Conservation (phyloP, 73 alveolate genomes). For the Paramecium sonneborni region DNA sequence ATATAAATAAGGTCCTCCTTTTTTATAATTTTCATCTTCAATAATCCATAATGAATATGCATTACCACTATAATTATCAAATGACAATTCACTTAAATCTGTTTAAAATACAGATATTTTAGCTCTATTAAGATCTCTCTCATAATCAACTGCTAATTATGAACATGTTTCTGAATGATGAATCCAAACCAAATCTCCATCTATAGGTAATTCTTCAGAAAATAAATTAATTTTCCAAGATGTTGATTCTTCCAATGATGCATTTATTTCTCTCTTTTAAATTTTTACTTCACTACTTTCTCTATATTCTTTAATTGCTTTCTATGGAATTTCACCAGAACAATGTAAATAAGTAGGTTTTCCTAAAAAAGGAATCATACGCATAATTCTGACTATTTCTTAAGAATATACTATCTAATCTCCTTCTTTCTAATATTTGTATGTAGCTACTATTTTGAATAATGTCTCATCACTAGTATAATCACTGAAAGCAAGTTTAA, state of each 20-base stretch:
- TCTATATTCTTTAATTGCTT: neutral
- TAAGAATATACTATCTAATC: conserved; percentile 24
- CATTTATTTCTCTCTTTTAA: conserved; percentile 54
- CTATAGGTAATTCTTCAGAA: conserved; percentile 11
- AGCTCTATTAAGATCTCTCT: neutral
- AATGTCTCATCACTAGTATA: conserved; percentile 64
- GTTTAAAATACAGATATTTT: conserved; percentile 31
- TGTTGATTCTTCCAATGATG: conserved; percentile 53
- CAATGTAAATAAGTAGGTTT: conserved; percentile 52
- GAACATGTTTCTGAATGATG: conserved; percentile 68
- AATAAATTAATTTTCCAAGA: conserved; percentile 53
- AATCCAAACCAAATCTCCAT: conserved; percentile 62
- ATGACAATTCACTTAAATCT: conserved; percentile 3
- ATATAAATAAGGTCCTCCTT: conserved; percentile 50
- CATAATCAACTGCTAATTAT: conserved; percentile 43
- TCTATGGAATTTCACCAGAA: conserved; percentile 50
- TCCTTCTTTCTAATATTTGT: conserved; percentile 69
- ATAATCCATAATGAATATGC: conserved; percentile 62
- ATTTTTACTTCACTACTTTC: neutral
- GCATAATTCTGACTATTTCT: conserved; percentile 57
- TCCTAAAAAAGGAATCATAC: conserved; percentile 21
- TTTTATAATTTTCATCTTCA: conserved; percentile 41
- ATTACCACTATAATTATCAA: conserved; percentile 64
- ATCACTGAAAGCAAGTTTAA: conserved; percentile 60
- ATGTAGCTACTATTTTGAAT: conserved; percentile 70